These are phyloP conservation scores for Meira nashicola DNA, from an alignment of 1,284 basidiomycete species.

Conservation along the genomic window DNA sequence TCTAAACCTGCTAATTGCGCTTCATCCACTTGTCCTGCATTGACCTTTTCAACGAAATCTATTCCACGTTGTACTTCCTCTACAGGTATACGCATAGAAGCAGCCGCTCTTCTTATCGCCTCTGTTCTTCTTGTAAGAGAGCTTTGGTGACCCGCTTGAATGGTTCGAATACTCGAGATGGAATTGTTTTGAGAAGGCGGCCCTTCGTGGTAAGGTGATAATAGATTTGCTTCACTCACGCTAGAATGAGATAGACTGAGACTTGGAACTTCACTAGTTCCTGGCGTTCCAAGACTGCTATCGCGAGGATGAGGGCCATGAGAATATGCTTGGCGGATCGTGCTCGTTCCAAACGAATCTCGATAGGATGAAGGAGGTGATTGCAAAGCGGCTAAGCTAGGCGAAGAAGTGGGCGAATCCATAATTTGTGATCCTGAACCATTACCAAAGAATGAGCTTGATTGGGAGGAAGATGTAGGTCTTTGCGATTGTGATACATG, in stretches of 20 bases:
- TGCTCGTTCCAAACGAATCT: neutral
- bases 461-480: neutral
- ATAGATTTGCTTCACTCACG: neutral
- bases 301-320: neutral
- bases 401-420: slow-evolving; percentile 5
- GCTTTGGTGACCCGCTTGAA: neutral
- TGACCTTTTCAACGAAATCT: neutral
- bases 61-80: neutral
- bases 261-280: slow-evolving; percentile 6
- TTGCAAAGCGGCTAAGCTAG: slow-evolving; percentile 3
- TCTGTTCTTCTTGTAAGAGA: neutral
- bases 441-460: slow-evolving; percentile 7
- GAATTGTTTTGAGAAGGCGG: neutral
- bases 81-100: neutral
- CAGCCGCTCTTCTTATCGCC: neutral
- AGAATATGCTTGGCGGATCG: neutral
- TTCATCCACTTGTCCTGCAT: neutral
- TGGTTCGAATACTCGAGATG: slow-evolving; percentile 1
- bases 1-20: neutral
- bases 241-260: slow-evolving; percentile 4
- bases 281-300: slow-evolving; percentile 3
- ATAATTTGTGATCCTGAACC: neutral
- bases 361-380: slow-evolving; percentile 1
- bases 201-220: neutral
- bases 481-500: neutral